Evolutionary conservation across 2,329 filamentous ascomycete genomes (phyloP).

Genomic region (Alternaria arbusti): DNA sequence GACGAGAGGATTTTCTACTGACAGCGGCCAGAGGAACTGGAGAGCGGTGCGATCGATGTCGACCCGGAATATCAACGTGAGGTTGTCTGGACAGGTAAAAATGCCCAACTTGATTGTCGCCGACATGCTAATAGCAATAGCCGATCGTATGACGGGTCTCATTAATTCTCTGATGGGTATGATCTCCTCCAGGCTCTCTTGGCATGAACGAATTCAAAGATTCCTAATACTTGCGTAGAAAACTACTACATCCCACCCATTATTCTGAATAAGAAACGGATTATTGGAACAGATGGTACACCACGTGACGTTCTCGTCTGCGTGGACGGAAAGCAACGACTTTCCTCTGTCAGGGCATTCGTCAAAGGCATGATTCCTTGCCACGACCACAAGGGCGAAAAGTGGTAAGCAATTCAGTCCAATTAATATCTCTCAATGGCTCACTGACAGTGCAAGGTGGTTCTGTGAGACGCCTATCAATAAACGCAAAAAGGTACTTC

Average conservation of each 20-base stretch:
- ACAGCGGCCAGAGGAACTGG: slow-evolving; percentile 24
- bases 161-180: slow-evolving; percentile 46
- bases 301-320: slow-evolving; percentile 21
- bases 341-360: slow-evolving; percentile 55
- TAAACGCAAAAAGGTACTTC: slow-evolving; percentile 41
- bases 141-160: slow-evolving; percentile 44
- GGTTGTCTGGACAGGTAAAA: slow-evolving; percentile 52
- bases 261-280: slow-evolving; percentile 52
- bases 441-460: slow-evolving; percentile 28
- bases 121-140: slow-evolving; percentile 13
- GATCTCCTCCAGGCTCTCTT: not conserved
- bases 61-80: slow-evolving; percentile 57
- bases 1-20: not conserved
- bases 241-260: slow-evolving; percentile 56
- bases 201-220: no score
- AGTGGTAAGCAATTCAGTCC: slow-evolving; percentile 46
- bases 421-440: not conserved
- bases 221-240: slow-evolving; percentile 22
- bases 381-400: slow-evolving; percentile 49
- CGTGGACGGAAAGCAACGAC: slow-evolving; percentile 53
- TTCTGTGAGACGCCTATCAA: slow-evolving; percentile 22
- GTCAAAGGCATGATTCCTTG: slow-evolving; percentile 55
- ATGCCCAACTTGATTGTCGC: not conserved
- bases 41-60: slow-evolving; percentile 44
- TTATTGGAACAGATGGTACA: slow-evolving; percentile 12